Conservation (phyloP, 192 early-diverging fungal species). For the Rhizoclosmatium globosum region DNA sequence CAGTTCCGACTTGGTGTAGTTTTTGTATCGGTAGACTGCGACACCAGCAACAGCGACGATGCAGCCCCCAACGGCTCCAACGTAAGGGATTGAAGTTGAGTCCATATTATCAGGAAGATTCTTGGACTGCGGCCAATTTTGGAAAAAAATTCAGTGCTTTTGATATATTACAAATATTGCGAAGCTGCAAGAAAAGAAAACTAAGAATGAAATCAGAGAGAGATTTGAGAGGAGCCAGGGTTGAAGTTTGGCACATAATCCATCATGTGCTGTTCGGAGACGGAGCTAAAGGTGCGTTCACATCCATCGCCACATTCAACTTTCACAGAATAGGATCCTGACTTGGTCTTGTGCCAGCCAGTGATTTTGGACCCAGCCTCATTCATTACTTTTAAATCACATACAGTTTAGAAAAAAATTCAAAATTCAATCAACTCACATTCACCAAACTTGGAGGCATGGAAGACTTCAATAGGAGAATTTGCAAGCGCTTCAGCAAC, state of each 20-base stretch:
- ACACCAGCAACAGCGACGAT: conserved; percentile 10
- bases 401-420: neutral
- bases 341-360: conserved; percentile 19
- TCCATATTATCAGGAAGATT: neutral
- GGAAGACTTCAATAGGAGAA: neutral
- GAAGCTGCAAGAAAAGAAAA: neutral
- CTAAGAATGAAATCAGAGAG: neutral
- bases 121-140: neutral
- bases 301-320: conserved; percentile 23
- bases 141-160: neutral
- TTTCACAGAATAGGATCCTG: neutral
- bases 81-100: neutral
- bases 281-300: neutral
- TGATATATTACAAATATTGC: neutral
- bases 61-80: conserved; percentile 19
- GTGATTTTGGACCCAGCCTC: conserved; percentile 18
- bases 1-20: neutral
- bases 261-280: conserved; percentile 29
- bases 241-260: conserved; percentile 4
- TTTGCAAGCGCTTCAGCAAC: neutral
- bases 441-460: conserved; percentile 18
- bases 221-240: conserved; percentile 9
- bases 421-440: conserved; percentile 3
- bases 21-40: neutral
- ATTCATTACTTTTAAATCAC: conserved; percentile 7